Conservation (phyloP, 495 filamentous ascomycete species). For the Sporormia fimetaria region DNA sequence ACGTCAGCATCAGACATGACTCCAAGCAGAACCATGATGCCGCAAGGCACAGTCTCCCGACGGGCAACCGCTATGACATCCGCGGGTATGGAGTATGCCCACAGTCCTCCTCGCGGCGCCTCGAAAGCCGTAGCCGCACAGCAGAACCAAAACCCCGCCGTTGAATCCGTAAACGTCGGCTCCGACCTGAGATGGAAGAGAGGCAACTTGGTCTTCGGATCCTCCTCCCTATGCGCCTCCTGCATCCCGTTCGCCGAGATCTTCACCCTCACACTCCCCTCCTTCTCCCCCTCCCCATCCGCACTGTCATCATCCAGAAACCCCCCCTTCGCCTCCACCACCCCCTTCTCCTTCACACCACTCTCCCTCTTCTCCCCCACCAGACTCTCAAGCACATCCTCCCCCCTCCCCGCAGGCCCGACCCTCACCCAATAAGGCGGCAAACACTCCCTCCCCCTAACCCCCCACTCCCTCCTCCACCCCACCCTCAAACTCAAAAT, state of each 20-base stretch:
- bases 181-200: conserved; percentile 14
- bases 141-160: conserved; percentile 47
- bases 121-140: conserved; percentile 44
- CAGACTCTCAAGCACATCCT: conserved; percentile 7
- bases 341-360: conserved; percentile 8
- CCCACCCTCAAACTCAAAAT: conserved; percentile 45
- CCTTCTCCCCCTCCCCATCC: neutral
- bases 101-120: conserved; percentile 42
- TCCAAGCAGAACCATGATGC: conserved; percentile 46
- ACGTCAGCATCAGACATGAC: conserved; percentile 41
- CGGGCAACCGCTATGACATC: conserved; percentile 41
- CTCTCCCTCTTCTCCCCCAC: conserved; percentile 1
- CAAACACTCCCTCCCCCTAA: conserved; percentile 40
- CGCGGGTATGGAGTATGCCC: conserved; percentile 50
- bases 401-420: conserved; percentile 4
- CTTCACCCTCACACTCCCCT: conserved; percentile 7
- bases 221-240: conserved; percentile 18
- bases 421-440: conserved; percentile 54
- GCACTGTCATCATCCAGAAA: conserved; percentile 17
- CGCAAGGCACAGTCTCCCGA: conserved; percentile 48
- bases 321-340: conserved; percentile 8
- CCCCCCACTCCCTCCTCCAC: conserved; percentile 50
- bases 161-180: conserved; percentile 12
- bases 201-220: conserved; percentile 8
- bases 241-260: conserved; percentile 17